Percentiles rank a stretch among this genome's conserved stretches.
These are phyloP conservation scores for Arthrobotrys sinensis DNA, from an alignment of 2,329 filamentous ascomycete genomes.

Conservation along the genomic window DNA sequence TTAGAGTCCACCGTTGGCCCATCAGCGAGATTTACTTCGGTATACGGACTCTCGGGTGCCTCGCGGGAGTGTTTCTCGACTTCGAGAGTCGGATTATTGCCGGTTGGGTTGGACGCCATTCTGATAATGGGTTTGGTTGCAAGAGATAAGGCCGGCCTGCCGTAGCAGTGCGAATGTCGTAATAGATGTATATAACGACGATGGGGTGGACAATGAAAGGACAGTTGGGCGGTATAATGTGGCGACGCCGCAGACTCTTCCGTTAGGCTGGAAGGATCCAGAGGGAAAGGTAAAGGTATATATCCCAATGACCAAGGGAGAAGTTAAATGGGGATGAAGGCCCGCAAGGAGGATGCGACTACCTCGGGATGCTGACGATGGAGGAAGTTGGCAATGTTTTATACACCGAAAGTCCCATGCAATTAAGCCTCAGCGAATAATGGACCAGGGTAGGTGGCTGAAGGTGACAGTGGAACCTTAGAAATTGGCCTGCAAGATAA, in stretches of 20 bases:
- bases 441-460: constrained; percentile 15
- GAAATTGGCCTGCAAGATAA: constrained; percentile 30
- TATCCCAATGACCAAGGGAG: constrained; percentile 8
- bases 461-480: neutral
- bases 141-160: neutral
- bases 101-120: constrained; percentile 28
- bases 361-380: constrained; percentile 34
- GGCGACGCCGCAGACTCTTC: neutral
- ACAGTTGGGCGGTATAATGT: neutral
- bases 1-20: constrained; percentile 28
- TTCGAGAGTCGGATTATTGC: constrained; percentile 27
- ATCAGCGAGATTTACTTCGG: constrained; percentile 2
- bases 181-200: neutral
- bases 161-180: neutral
- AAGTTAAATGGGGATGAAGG: constrained; percentile 13
- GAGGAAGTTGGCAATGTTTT: constrained; percentile 57
- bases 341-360: neutral
- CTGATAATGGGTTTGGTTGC: neutral
- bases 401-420: constrained; percentile 39
- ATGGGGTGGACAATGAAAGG: neutral
- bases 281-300: neutral
- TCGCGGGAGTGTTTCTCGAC: constrained; percentile 39
- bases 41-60: neutral
- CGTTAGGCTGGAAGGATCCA: neutral
- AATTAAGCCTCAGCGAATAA: constrained; percentile 6